Conservation (phyloP, 345 rosid genomes). For the Salix brachista region DNA sequence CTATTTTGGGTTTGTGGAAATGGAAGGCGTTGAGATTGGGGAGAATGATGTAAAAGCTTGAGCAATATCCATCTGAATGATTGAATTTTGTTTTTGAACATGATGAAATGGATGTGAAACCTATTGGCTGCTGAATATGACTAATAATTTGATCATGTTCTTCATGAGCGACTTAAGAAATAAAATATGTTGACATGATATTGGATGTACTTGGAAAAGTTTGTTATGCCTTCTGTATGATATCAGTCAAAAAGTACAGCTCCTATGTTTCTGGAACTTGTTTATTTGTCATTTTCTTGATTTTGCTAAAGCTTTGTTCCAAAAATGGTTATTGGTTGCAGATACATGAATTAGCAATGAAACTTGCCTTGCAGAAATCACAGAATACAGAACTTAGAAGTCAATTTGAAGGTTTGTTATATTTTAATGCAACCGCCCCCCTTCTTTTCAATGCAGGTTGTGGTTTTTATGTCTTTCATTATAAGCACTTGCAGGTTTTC, state of each 20-base stretch:
- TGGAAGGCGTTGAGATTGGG: not conserved
- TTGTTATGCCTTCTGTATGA: not conserved
- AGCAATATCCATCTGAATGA: not conserved
- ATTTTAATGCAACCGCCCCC: not conserved
- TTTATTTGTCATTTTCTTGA: not conserved
- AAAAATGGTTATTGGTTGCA: constrained; percentile 33
- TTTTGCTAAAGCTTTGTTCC: not conserved
- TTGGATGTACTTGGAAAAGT: not conserved
- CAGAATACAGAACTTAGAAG: constrained; percentile 75
- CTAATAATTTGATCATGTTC: not conserved
- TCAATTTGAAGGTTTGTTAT: constrained; percentile 76
- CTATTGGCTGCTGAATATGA: not conserved
- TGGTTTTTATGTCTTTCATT: not conserved
- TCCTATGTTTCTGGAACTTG: not conserved
- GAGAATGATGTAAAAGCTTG: not conserved
- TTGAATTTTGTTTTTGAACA: not conserved
- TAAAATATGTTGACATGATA: not conserved
- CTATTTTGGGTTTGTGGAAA: not conserved
- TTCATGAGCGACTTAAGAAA: not conserved
- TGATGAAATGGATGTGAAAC: not conserved
- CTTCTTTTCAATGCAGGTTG: not conserved
- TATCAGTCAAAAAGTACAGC: not conserved
- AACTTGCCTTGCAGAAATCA: constrained; percentile 82
- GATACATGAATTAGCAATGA: constrained; percentile 82
- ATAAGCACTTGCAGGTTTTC: not conserved